Conservation (phyloP, 2,329 filamentous ascomycete genomes). For the Phymatotrichopsis omnivora region DNA sequence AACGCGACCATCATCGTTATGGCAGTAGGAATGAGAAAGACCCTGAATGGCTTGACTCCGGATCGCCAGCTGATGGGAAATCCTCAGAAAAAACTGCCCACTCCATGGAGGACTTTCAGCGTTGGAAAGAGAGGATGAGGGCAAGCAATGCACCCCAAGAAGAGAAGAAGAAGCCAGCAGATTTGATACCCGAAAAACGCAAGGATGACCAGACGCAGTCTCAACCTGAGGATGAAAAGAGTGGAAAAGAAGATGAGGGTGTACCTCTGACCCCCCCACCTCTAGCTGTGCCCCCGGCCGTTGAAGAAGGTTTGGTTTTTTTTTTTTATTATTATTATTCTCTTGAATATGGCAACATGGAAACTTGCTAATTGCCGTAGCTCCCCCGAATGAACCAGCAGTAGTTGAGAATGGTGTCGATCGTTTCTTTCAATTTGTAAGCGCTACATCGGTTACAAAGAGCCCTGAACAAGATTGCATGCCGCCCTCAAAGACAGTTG, state of each 20-base stretch:
- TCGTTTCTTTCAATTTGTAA: slow-evolving; percentile 42
- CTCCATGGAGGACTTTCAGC: slow-evolving; percentile 47
- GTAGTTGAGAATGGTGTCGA: slow-evolving; percentile 39
- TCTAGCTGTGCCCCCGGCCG: no score
- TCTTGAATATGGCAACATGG: no score
- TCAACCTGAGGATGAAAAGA: slow-evolving; percentile 12
- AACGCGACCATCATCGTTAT: slow-evolving; percentile 34
- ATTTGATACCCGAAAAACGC: slow-evolving; percentile 18
- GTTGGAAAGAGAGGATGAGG: slow-evolving; percentile 47
- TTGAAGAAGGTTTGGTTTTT: no score
- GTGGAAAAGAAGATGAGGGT: slow-evolving; percentile 10
- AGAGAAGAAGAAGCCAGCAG: slow-evolving; percentile 21
- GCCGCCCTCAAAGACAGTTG: slow-evolving; percentile 33
- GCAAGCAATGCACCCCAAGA: slow-evolving; percentile 32
- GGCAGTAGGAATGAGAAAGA: slow-evolving; percentile 38
- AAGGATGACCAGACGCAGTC: background rate
- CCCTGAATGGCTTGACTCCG: slow-evolving; percentile 45
- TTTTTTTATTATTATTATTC: no score
- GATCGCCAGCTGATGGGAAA: slow-evolving; percentile 34
- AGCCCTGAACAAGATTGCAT: slow-evolving; percentile 27
- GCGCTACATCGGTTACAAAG: slow-evolving; percentile 29
- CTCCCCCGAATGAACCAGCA: slow-evolving; percentile 29
- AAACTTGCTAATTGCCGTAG: slow-evolving; percentile 6
- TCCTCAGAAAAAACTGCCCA: slow-evolving; percentile 37
- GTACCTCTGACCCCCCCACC: no score